Evolutionary conservation across 2,329 filamentous ascomycete species (phyloP), one percentile per base, ranked within the genome.

Genomic region (Aspergillus tanneri): DNA sequence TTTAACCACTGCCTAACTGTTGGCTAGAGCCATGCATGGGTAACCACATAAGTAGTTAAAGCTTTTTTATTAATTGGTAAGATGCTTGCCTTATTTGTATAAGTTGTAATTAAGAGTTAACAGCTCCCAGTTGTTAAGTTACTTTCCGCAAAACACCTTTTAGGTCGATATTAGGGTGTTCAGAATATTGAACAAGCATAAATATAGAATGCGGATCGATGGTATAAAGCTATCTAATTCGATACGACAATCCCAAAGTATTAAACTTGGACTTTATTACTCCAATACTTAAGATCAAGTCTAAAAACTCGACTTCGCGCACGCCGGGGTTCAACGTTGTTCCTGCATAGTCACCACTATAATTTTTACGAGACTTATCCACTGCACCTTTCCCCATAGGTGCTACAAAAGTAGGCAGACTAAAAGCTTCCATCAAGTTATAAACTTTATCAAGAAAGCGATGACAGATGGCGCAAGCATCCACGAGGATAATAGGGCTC

Each of bases 361-460:
- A 95, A 61, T 82, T 87, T n/a, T 79, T 74, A 38, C 87, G 78
- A 2, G 80, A 80, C 69, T 96, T 90, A 60, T 93, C 80, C 38
- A 96, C 80, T 16, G 87, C 87, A 14, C 89, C 82, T 72, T 95
- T 95, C 38, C 90, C 90, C 87, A 95, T 95, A 2, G 90, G 88
- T 0, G 89, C 87, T n/a, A 91, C 87, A 59, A 93, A 95, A 0
- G 88, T 86, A 4, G 90, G 90, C 6, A 95, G 74, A 3, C 82
- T 77, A 1, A 88, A 88, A 68, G 85, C 88, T 51, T 85, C 76
- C 43, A 95, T 74, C 12, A 96, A 75, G 6, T 81, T 80, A 57
- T 88, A 83, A 14, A 90, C 83, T 67, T 93, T 88, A 1, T 82
- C 69, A 1, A 91, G 69, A 12, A 87, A 86, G 34, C 85, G 78